Percentiles rank a stretch among this genome's conserved stretches.
phyloP scores from a whole-genome alignment of 1,284 basidiomycete genomes.

The Ganoderma multipileum region DNA sequence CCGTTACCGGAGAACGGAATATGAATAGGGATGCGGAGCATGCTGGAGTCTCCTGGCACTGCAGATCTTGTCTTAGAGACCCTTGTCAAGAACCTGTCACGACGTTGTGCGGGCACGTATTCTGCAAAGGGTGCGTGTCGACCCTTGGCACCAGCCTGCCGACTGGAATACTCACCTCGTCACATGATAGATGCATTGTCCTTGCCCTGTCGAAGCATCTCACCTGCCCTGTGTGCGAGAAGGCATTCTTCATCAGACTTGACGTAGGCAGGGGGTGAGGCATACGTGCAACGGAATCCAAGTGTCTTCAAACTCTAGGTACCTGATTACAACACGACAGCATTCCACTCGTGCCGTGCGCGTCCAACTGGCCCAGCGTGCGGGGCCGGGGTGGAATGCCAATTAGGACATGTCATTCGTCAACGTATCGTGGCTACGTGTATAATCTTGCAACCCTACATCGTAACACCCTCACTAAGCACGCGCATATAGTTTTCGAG shows the following conservation, averaged over 20 bases:
- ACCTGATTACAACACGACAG: background rate
- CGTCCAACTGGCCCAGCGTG: too few relatives aligned
- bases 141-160: background rate
- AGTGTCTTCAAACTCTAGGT: background rate
- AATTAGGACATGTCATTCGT: background rate
- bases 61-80: slow-evolving; percentile 34
- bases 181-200: background rate
- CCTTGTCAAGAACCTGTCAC: slow-evolving; percentile 34
- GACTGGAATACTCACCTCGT: background rate
- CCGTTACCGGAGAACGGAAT: background rate
- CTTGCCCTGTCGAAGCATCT: background rate
- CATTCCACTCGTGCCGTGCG: background rate
- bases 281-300: background rate
- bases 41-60: slow-evolving; percentile 30
- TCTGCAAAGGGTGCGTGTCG: slow-evolving; percentile 25
- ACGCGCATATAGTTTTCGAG: background rate
- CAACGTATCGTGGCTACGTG: background rate
- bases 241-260: background rate
- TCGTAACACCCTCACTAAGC: background rate
- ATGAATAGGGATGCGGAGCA: background rate
- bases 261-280: background rate
- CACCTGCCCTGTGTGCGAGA: background rate
- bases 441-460: background rate
- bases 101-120: slow-evolving; percentile 40
- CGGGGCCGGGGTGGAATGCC: too few relatives aligned